These are phyloP conservation scores for Cutaneotrichosporon sp. DNA, from an alignment of 1,284 basidiomycete genomes.

Conservation along the genomic window DNA sequence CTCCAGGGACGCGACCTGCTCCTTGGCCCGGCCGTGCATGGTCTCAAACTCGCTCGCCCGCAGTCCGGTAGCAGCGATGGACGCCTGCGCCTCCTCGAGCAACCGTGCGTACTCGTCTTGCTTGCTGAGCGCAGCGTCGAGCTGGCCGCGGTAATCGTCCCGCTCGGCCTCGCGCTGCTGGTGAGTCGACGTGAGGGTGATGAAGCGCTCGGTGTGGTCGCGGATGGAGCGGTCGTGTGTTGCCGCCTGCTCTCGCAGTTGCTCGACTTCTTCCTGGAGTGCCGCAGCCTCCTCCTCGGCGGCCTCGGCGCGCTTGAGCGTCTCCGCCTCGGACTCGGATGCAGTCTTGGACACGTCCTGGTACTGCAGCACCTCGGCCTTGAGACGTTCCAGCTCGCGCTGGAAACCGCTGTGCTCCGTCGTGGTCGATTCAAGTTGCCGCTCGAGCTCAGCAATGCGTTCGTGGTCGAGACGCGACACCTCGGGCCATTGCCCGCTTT, in stretches of 20 bases:
- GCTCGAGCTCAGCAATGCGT: conserved; percentile 73
- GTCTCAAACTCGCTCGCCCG: conserved; percentile 67
- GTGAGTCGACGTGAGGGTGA: conserved; percentile 67
- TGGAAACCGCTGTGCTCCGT: conserved; percentile 58
- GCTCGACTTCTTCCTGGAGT: conserved; percentile 63
- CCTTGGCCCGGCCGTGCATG: conserved; percentile 63
- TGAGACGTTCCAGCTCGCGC: conserved; percentile 64
- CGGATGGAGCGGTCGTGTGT: conserved; percentile 64
- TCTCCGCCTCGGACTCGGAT: conserved; percentile 73
- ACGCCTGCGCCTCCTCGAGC: conserved; percentile 75
- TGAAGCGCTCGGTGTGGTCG: conserved; percentile 71
- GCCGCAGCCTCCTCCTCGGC: conserved; percentile 75
- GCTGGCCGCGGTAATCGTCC: conserved; percentile 58
- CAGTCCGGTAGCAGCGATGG: conserved; percentile 66
- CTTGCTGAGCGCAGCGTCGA: conserved; percentile 64
- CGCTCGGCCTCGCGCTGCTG: conserved; percentile 78
- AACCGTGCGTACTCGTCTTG: conserved; percentile 79
- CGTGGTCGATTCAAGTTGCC: conserved; percentile 63
- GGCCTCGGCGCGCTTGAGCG: conserved; percentile 70
- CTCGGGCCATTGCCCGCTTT: conserved; percentile 64
- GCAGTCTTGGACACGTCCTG: conserved; percentile 67
- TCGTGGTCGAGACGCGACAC: conserved; percentile 70
- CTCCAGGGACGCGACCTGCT: conserved; percentile 64
- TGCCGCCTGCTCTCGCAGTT: conserved; percentile 64
- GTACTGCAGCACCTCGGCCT: conserved; percentile 57